Evolutionary conservation across 2,329 filamentous ascomycete genomes (phyloP), one percentile per base, ranked within the genome.

Genomic region (Beauveria varroae): DNA sequence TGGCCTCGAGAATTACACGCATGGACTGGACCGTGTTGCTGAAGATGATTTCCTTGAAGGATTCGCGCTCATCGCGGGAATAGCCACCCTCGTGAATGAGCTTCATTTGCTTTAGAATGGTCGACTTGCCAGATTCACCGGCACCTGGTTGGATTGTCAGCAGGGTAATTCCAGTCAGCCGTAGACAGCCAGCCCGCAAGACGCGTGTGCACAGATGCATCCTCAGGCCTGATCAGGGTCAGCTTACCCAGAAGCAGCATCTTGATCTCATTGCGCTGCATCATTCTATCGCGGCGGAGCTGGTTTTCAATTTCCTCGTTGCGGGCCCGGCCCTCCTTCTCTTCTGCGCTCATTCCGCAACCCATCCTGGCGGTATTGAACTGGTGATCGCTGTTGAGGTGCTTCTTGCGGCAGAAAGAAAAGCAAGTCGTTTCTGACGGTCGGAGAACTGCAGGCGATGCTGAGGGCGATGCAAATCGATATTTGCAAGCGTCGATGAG

Each of bases 291-390:
- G 76, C 91, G 86, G 86, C 97, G 98, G 75, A 98, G 83, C 83
- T 98, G 93, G 77, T 97, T 98, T 81, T 99, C 95, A 74, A 99
- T 99, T 86, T 98, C 93, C 85, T 99, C 95, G 76, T 99, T 98
- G 71, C 95, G 89, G 83, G 92, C 91, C 90, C 97, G 98, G 81
- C 95, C 93, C 92, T 98, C 95, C 89, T 97, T 97, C 81, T 98
- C 95, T 83, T 98, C 95, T 74, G 95, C 96, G 78, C 93, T 98
- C 91, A 97, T 96, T 80, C 93, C 93, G 78, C 95, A 99, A 87
- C 95, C 95, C 95, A 99, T 99, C 72, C 82, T 92, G 88, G 75
- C 81, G 78, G 76, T 69, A 64, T 67, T 64, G 58, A 64, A 65
- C 60, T 61, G 60, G 57, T 66, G 57, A 63, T 65, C 64, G 66